Evolutionary conservation across 2,329 filamentous ascomycete genomes (phyloP), one percentile per base, ranked within the genome.

Genomic region (Talaromyces rugulosus): DNA sequence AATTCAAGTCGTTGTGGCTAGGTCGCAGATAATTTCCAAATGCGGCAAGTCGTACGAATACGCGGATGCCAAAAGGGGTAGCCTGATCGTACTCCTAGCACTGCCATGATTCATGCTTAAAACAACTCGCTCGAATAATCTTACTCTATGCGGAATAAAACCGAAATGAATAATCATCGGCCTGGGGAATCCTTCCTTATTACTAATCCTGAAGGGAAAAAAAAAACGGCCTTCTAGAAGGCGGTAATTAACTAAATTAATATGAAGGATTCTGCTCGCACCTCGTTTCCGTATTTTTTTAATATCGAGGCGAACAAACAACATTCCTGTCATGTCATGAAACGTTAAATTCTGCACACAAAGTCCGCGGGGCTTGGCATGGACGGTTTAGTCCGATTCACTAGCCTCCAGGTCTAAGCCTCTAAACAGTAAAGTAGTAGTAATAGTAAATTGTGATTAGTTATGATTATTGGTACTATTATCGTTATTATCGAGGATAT

Each of bases 141-240:
- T 36, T 12, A 14, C 33, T 5, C 14, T 36, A 23, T 23, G 23
- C 23, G 23, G 23, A 23, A 23, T 23, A 23, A 23, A 23, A 1
- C 23, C 23, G 23, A 2, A 23, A 54, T 57, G 30, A 60, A 47
- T 42, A 53, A 40, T 56, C 53, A 64, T 16, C 34, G 23, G n/a
- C 9, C 14, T 23, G 42, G n/a, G 42, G 42, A 47, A 47, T 47
- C 42, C 42, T 47, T 47, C 40, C 1, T 23, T 47, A 11, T 42
- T 42, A 42, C 40, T 23, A 23, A 18, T 47, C 23, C 18, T 18
- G 18, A 47, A 47, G 18, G n/a, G n/a, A 63, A 60, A 62, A 59
- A 54, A 57, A 60, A 66, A 70, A 71, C 18, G 6, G 11, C 70
- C 67, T 71, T 67, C 65, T 74, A 69, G 68, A 71, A 69, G 63